Conservation (phyloP, 1,139 yeast species). For the Candida pseudoviswanathii region DNA sequence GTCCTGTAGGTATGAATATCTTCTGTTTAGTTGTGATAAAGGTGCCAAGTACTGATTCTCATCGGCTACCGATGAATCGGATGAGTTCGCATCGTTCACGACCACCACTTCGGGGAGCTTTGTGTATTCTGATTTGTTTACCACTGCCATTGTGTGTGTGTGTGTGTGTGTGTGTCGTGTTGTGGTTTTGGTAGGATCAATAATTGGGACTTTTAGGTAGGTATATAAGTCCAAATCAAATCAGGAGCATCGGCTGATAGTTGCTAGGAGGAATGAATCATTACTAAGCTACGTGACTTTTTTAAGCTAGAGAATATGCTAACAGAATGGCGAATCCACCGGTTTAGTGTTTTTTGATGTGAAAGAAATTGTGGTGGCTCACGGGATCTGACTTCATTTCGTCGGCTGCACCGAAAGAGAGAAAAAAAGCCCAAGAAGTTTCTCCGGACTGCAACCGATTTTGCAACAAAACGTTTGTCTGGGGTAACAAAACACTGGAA, state of each 20-base stretch:
- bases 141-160: no score
- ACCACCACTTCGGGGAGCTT: slow-evolving; percentile 5
- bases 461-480: background rate
- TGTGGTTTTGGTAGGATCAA: background rate
- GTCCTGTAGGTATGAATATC: slow-evolving; percentile 25
- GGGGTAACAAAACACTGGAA: background rate
- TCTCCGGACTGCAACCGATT: background rate
- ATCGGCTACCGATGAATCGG: slow-evolving; percentile 1
- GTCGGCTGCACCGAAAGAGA: background rate
- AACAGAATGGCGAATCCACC: background rate
- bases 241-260: background rate
- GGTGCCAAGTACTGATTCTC: slow-evolving; percentile 6
- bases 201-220: background rate
- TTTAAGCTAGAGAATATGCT: background rate
- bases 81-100: background rate
- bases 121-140: slow-evolving; percentile 15
- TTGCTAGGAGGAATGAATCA: background rate
- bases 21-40: slow-evolving; percentile 9
- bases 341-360: no score
- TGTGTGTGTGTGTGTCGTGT: no score
- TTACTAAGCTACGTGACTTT: background rate
- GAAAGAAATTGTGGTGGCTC: slow-evolving; percentile 1
- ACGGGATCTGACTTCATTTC: background rate
- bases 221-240: no score
- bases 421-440: background rate